Percentiles rank a stretch among this genome's conserved stretches.
Conservation (phyloP, 768 basidiomycete species). For the Lactarius indigo region DNA sequence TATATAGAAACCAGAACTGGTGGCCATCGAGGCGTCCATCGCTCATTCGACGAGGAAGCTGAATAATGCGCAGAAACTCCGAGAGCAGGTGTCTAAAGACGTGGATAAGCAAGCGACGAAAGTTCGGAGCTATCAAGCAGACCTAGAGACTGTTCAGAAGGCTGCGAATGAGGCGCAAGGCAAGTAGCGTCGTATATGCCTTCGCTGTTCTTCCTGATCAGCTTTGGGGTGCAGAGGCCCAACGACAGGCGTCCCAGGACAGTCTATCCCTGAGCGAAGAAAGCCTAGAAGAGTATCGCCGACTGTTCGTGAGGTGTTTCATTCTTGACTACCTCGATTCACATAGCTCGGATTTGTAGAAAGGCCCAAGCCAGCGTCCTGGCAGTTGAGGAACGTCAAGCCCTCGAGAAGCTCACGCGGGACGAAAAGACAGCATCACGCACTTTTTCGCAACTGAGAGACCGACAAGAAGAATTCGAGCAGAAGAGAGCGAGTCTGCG, state of each 20-base stretch:
- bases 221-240: conserved; percentile 52
- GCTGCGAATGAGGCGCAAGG: conserved; percentile 81
- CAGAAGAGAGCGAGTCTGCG: conserved; percentile 53
- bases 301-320: conserved; percentile 46
- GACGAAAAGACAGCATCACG: conserved; percentile 76
- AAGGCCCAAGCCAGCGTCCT: conserved; percentile 76
- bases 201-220: conserved; percentile 13
- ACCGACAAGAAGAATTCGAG: conserved; percentile 63
- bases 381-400: conserved; percentile 84
- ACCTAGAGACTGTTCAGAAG: conserved; percentile 60
- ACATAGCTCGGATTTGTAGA: conserved; percentile 37
- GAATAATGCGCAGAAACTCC: conserved; percentile 60
- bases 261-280: conserved; percentile 80
- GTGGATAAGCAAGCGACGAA: conserved; percentile 48
- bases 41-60: conserved; percentile 78
- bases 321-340: conserved; percentile 14
- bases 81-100: conserved; percentile 63
- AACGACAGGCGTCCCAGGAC: conserved; percentile 64
- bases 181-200: conserved; percentile 31
- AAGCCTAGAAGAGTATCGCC: conserved; percentile 82
- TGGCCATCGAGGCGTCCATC: conserved; percentile 83
- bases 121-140: conserved; percentile 54
- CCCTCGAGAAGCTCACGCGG: conserved; percentile 72
- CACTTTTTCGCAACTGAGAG: conserved; percentile 58
- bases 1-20: conserved; percentile 77